These are phyloP conservation scores for Verticillium dahliae DNA, from an alignment of 2,329 filamentous ascomycete genomes.

Conservation along the genomic window DNA sequence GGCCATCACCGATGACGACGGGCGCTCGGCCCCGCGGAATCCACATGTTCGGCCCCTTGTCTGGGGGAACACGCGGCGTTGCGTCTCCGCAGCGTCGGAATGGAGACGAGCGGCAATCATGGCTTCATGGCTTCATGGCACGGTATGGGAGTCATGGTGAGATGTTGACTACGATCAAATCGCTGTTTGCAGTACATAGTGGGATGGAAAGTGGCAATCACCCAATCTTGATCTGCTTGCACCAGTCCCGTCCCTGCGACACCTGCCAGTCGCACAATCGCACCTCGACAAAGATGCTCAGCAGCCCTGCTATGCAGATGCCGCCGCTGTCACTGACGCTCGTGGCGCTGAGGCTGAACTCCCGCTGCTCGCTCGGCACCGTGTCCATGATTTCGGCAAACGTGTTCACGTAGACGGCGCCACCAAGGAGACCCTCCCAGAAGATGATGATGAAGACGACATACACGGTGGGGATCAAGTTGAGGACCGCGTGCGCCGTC, in stretches of 20 bases:
- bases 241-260: conserved; percentile 69
- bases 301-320: conserved; percentile 79
- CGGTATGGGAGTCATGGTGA: too few relatives aligned
- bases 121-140: too few relatives aligned
- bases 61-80: background rate
- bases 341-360: conserved; percentile 86
- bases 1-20: background rate
- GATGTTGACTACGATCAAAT: background rate
- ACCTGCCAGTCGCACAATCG: conserved; percentile 82
- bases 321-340: conserved; percentile 89
- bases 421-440: conserved; percentile 90
- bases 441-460: conserved; percentile 81
- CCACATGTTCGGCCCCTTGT: background rate
- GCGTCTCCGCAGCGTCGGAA: background rate
- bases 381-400: conserved; percentile 91
- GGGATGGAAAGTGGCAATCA: conserved; percentile 10
- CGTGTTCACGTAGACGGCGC: conserved; percentile 90
- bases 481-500: conserved; percentile 67
- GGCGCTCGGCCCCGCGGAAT: background rate
- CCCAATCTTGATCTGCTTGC: conserved; percentile 45
- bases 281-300: conserved; percentile 78
- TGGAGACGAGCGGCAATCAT: too few relatives aligned
- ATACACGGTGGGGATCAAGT: conserved; percentile 81
- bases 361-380: conserved; percentile 68
- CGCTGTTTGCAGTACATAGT: too few relatives aligned